Evolutionary conservation across 192 early-diverging fungal species (phyloP).

Genomic region (Linnemannia hyalina): DNA sequence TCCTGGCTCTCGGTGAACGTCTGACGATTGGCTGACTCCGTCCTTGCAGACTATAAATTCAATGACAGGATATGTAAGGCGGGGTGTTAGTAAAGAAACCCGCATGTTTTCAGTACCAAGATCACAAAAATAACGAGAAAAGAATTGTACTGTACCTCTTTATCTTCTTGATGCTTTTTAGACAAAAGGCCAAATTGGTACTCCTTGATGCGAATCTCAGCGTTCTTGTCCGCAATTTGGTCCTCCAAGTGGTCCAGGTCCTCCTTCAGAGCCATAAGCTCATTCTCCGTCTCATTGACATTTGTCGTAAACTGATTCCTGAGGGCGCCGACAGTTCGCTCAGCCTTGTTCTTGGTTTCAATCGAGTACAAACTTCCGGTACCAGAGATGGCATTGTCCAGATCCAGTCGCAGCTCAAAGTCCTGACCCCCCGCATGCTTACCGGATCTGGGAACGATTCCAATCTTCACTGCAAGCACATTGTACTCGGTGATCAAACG

Average conservation of each 20-base stretch:
- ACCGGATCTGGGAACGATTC: constrained; percentile 33
- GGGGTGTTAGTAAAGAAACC: not conserved
- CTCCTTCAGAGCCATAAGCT: constrained; percentile 17
- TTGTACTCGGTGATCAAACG: constrained; percentile 39
- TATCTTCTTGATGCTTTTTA: constrained; percentile 47
- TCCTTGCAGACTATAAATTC: constrained; percentile 24
- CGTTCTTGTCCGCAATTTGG: constrained; percentile 21
- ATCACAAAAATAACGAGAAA: too few relatives aligned
- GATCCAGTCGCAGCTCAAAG: constrained; percentile 31
- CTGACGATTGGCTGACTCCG: constrained; percentile 22
- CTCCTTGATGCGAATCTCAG: constrained; percentile 28
- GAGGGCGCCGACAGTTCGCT: constrained; percentile 26
- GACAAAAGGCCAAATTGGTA: constrained; percentile 16
- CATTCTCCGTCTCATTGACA: constrained; percentile 20
- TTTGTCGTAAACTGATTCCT: constrained; percentile 36
- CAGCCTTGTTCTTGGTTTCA: constrained; percentile 31
- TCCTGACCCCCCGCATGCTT: constrained; percentile 45
- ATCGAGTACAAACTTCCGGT: constrained; percentile 21
- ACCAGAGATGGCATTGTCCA: constrained; percentile 23
- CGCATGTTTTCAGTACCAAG: not conserved
- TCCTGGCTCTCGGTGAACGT: constrained; percentile 17
- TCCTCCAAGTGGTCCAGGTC: constrained; percentile 40
- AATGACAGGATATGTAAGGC: not conserved
- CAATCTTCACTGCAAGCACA: constrained; percentile 36
- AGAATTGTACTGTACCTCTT: constrained; percentile 29